Evolutionary conservation across 495 filamentous ascomycete species (phyloP), one percentile per base, ranked within the genome.

Genomic region (Tuber brumale): DNA sequence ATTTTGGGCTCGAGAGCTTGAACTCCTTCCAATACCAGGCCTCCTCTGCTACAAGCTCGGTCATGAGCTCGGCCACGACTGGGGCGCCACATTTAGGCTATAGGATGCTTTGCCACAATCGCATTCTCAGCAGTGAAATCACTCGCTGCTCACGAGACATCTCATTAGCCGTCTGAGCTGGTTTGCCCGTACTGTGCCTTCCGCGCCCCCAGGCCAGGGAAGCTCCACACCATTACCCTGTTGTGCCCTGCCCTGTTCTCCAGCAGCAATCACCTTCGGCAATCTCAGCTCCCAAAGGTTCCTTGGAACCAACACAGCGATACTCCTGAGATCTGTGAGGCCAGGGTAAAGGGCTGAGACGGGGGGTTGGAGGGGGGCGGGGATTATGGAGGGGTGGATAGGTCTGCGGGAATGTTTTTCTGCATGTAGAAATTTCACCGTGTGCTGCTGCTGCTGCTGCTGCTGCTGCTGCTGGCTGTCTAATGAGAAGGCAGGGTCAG

Each of bases 231-330:
- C n/a, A 10, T 18, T 66, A 18, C 57, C 51, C 51, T 66, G 9
- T 31, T 66, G n/a, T 6, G 57, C 6, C 8, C 48, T 57, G 23
- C 48, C 23, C 23, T 66, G 27, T 31, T 31, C n/a, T 31, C 27
- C 9, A 51, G 46, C 9, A 31, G 57, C 57, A 66, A 31, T 16
- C 3, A 66, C 5, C 57, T 27, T 66, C 57, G 57, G 57, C 27
- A 66, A 66, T 31, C 57, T 66, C 57, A 66, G n/a, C 27, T 27
- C 57, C 27, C 27, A n/a, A 66, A 66, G 57, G 27, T 66, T 66
- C 57, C 57, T 66, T 66, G 27, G 57, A 66, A 66, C 57, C 57
- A 66, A 66, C 57, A 9, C 27, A 66, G 57, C 12, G 57, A 66
- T 31, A 7, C 31, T 7, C n/a, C 57, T 66, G 57, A 31, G 57